Conservation (phyloP, 116 monocot genomes). For the Thalassia testudinum region DNA sequence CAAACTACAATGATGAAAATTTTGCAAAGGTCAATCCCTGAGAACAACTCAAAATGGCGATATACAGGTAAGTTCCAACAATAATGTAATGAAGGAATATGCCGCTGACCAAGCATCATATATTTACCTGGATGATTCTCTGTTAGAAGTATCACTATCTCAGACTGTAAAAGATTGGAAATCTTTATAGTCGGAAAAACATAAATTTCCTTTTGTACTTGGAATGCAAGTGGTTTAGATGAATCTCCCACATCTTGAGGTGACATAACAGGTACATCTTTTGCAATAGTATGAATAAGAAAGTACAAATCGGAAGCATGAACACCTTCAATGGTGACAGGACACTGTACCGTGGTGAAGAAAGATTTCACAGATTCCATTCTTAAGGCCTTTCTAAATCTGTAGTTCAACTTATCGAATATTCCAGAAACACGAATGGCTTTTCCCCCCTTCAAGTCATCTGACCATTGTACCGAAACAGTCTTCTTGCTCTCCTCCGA, state of each 20-base stretch:
- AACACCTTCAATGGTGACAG: constrained; percentile 25
- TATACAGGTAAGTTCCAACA: too few relatives aligned
- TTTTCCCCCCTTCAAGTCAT: constrained; percentile 60
- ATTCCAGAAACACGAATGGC: constrained; percentile 54
- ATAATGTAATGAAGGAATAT: too few relatives aligned
- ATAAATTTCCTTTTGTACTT: constrained; percentile 69
- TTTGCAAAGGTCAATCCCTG: too few relatives aligned
- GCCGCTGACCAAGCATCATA: not conserved
- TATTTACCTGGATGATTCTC: constrained; percentile 54
- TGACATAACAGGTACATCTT: constrained; percentile 65
- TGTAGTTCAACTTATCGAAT: constrained; percentile 66
- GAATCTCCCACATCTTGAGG: constrained; percentile 19
- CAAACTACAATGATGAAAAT: too few relatives aligned
- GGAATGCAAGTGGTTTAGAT: constrained; percentile 36
- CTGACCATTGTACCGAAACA: constrained; percentile 53
- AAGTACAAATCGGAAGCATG: constrained; percentile 46
- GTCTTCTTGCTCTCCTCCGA: constrained; percentile 9
- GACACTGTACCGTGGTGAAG: constrained; percentile 50
- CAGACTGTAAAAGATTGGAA: constrained; percentile 55
- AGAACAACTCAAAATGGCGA: too few relatives aligned
- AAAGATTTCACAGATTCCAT: constrained; percentile 41
- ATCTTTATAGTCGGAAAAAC: constrained; percentile 71
- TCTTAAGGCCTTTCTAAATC: constrained; percentile 51
- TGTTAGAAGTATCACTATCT: constrained; percentile 38
- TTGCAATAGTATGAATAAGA: constrained; percentile 46